A percentile compares a stretch with the other conserved stretches of the same genome.
Evolutionary conservation across 495 filamentous ascomycete species (phyloP).

Genomic region (Penicillium ochrochloron): DNA sequence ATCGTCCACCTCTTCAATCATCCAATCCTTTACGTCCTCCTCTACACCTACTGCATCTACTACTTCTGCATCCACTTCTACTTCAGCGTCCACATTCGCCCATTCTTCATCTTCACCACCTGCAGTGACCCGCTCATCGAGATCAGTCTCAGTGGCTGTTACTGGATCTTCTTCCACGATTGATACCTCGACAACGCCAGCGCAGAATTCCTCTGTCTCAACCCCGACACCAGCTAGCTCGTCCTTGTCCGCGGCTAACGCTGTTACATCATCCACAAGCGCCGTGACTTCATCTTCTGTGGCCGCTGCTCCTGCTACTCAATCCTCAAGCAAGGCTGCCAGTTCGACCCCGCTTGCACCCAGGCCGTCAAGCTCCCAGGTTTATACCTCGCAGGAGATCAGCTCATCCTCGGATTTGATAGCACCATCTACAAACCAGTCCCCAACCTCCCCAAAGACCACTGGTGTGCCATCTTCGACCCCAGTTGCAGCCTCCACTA

Average conservation of each 20-base stretch:
- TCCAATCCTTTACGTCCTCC: neutral
- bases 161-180: neutral
- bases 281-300: neutral
- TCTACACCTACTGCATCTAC: neutral
- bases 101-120: neutral
- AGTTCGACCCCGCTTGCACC: neutral
- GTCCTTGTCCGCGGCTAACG: no score
- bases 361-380: neutral
- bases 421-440: neutral
- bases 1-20: neutral
- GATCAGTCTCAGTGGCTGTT: neutral
- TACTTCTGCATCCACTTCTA: neutral
- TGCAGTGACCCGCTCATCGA: neutral
- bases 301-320: neutral
- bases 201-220: neutral
- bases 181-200: neutral
- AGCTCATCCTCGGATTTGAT: neutral
- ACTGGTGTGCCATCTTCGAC: neutral
- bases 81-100: neutral
- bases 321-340: neutral
- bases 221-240: neutral
- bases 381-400: neutral
- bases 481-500: neutral
- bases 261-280: neutral
- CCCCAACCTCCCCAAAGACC: neutral